Evolutionary conservation across 768 basidiomycete species (phyloP).

Genomic region (Phlebiopsis flavidoalba): DNA sequence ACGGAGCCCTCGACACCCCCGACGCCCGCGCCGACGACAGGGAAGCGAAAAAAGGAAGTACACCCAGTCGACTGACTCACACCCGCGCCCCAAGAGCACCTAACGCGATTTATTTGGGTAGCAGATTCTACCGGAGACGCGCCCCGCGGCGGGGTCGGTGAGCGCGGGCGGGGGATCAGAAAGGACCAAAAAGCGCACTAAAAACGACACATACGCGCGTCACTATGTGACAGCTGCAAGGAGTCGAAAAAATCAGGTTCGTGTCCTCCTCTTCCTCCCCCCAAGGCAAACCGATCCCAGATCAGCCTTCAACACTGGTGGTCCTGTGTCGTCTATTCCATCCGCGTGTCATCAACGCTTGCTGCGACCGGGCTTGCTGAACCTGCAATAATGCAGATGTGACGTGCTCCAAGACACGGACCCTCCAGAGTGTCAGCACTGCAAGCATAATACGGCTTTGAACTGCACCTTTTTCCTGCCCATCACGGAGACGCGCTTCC

Average conservation of each 20-base stretch:
- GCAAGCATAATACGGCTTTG: conserved; percentile 89
- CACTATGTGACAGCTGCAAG: conserved; percentile 93
- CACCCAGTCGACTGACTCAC: neutral
- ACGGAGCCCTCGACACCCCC: conserved; percentile 26
- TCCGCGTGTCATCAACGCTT: conserved; percentile 6
- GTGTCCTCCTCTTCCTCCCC: conserved; percentile 14
- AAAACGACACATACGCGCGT: conserved; percentile 88
- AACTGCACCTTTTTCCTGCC: conserved; percentile 98
- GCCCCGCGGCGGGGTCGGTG: conserved; percentile 25
- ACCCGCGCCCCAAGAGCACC: conserved; percentile 17
- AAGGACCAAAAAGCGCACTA: conserved; percentile 83
- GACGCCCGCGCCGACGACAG: conserved; percentile 25
- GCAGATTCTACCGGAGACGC: conserved; percentile 28
- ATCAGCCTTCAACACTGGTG: neutral
- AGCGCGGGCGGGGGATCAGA: conserved; percentile 32
- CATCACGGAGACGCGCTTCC: conserved; percentile 98
- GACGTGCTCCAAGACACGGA: conserved; percentile 79
- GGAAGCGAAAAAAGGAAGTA: conserved; percentile 63
- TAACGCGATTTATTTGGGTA: conserved; percentile 44
- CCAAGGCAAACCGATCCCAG: neutral
- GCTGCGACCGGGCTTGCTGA: conserved; percentile 13
- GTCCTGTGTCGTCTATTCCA: neutral
- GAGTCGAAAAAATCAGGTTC: conserved; percentile 80
- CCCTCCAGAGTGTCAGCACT: conserved; percentile 86
- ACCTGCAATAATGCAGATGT: conserved; percentile 44